Conservation (phyloP, 345 rosid genomes). For the Lepidium didymum region DNA sequence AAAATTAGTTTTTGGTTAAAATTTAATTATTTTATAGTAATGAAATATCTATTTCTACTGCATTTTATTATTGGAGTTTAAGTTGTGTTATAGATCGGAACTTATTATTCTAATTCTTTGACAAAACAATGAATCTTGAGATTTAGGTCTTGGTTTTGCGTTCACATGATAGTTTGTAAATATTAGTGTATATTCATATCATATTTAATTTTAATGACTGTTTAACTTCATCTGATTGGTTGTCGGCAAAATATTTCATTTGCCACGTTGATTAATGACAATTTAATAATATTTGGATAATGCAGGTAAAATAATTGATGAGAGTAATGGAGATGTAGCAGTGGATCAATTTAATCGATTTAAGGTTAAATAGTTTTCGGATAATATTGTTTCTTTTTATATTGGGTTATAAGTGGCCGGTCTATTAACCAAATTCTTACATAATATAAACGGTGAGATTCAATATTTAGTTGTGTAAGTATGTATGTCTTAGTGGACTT, state of each 20-base stretch:
- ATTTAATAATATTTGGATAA: not conserved
- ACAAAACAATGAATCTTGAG: not conserved
- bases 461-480: too few relatives aligned
- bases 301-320: constrained; percentile 23
- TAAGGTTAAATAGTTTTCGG: not conserved
- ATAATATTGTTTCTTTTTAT: too few relatives aligned
- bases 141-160: not conserved
- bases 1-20: too few relatives aligned
- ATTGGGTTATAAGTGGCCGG: too few relatives aligned
- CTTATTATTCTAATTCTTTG: too few relatives aligned
- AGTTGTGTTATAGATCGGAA: too few relatives aligned
- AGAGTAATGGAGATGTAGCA: constrained; percentile 21
- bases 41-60: too few relatives aligned
- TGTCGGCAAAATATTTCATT: not conserved
- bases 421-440: too few relatives aligned
- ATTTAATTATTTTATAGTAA: too few relatives aligned
- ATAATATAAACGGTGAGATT: too few relatives aligned
- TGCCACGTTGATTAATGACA: not conserved
- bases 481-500: too few relatives aligned
- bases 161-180: not conserved
- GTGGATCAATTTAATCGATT: constrained; percentile 19
- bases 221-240: not conserved
- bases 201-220: not conserved
- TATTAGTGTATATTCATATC: not conserved
- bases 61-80: too few relatives aligned